Evolutionary conservation across 768 basidiomycete genomes (phyloP).

Genomic region (Sporobolomyces phaffii): DNA sequence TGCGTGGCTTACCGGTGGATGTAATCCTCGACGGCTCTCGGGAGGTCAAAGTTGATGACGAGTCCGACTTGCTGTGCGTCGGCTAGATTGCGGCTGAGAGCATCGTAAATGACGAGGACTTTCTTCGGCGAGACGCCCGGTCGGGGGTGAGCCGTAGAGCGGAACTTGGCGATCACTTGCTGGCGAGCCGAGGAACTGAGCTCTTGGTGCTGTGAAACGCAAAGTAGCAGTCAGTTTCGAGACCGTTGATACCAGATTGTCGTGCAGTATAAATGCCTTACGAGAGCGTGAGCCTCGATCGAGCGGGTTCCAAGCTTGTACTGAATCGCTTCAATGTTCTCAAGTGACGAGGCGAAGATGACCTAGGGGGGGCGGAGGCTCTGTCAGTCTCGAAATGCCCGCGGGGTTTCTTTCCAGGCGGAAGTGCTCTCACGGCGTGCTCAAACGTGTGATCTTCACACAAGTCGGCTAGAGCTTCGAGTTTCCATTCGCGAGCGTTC

Average conservation of each 20-base stretch:
- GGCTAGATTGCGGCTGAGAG: constrained; percentile 72
- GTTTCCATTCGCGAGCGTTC: constrained; percentile 87
- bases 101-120: constrained; percentile 86
- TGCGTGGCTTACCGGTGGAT: constrained; percentile 65
- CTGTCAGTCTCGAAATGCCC: too few relatives aligned
- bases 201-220: constrained; percentile 72
- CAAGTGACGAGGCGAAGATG: constrained; percentile 38
- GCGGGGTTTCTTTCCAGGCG: too few relatives aligned
- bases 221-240: neutral
- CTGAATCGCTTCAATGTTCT: constrained; percentile 39
- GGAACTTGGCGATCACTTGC: constrained; percentile 78
- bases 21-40: constrained; percentile 94
- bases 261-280: constrained; percentile 44
- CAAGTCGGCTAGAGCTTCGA: constrained; percentile 82
- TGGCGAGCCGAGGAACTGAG: constrained; percentile 78
- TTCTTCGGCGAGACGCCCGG: constrained; percentile 56
- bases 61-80: constrained; percentile 81
- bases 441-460: constrained; percentile 68
- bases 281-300: constrained; percentile 79
- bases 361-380: constrained; percentile 18
- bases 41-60: constrained; percentile 91
- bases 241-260: neutral
- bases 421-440: constrained; percentile 45
- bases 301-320: constrained; percentile 81
- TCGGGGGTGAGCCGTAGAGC: constrained; percentile 52